A percentile compares a stretch with the other conserved stretches of the same genome.
phyloP scores from a whole-genome alignment of 2,329 filamentous ascomycete genomes.

The Cryphonectria radicalis region DNA sequence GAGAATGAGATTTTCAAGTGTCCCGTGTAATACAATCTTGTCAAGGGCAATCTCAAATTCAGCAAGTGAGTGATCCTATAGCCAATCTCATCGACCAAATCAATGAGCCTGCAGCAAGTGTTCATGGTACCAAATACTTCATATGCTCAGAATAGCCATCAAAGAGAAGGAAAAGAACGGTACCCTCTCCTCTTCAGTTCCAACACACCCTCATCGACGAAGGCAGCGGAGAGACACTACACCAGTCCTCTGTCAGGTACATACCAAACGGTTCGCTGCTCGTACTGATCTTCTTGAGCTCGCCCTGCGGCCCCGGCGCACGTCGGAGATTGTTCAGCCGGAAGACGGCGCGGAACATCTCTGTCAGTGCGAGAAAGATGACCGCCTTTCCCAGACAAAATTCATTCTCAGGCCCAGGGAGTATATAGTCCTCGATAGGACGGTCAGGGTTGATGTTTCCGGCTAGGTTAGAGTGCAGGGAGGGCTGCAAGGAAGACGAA shows the following conservation, averaged over 20 bases:
- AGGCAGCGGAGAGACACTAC: constrained; percentile 35
- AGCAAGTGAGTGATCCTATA: too few relatives aligned
- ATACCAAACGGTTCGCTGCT: constrained; percentile 56
- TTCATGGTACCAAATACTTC: background rate
- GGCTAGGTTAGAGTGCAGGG: constrained; percentile 56
- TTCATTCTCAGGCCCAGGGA: constrained; percentile 66
- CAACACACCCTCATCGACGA: constrained; percentile 45
- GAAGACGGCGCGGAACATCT: constrained; percentile 71
- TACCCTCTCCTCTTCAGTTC: constrained; percentile 25
- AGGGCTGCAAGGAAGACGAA: constrained; percentile 57
- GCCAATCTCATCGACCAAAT: too few relatives aligned
- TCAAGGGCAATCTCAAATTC: too few relatives aligned
- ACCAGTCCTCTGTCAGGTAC: constrained; percentile 71
- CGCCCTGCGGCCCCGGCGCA: constrained; percentile 66
- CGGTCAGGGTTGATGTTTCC: constrained; percentile 64
- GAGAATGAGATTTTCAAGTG: too few relatives aligned
- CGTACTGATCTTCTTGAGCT: constrained; percentile 66
- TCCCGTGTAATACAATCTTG: too few relatives aligned
- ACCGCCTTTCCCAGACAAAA: constrained; percentile 64
- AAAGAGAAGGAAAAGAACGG: background rate
- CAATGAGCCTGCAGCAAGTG: background rate
- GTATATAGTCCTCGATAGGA: constrained; percentile 66
- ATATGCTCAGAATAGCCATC: too few relatives aligned
- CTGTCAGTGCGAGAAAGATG: constrained; percentile 64
- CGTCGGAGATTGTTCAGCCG: constrained; percentile 63